These are phyloP conservation scores for Pleurotus platypus DNA, from an alignment of 768 basidiomycete species.

Conservation along the genomic window DNA sequence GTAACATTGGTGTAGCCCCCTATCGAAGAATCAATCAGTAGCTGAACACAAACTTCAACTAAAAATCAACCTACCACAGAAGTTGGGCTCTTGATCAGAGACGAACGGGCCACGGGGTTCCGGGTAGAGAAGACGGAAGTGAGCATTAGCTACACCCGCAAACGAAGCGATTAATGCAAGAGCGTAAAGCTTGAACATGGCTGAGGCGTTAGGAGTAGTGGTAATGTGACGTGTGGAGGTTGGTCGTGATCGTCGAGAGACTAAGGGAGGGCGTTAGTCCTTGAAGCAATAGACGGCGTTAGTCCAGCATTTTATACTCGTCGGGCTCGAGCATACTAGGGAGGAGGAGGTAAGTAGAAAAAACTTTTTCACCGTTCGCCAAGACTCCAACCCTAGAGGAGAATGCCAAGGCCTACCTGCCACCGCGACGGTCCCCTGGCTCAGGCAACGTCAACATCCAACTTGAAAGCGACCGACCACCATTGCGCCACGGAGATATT, in stretches of 20 bases:
- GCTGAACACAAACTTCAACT: background rate
- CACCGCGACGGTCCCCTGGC: background rate
- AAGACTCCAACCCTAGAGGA: too few relatives aligned
- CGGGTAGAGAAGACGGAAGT: slow-evolving; percentile 76
- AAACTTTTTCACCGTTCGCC: slow-evolving; percentile 3
- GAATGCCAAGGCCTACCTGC: too few relatives aligned
- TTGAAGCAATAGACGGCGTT: background rate
- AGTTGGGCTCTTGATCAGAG: slow-evolving; percentile 47
- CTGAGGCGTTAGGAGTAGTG: background rate
- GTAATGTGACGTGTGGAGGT: background rate
- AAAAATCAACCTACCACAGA: slow-evolving; percentile 53
- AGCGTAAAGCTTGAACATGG: slow-evolving; percentile 30
- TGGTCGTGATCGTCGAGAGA: background rate
- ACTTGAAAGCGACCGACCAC: too few relatives aligned
- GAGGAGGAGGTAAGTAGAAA: background rate
- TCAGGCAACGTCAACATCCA: too few relatives aligned
- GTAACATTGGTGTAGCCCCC: slow-evolving; percentile 58
- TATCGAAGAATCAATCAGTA: slow-evolving; percentile 19
- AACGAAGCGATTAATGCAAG: slow-evolving; percentile 30
- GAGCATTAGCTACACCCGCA: slow-evolving; percentile 51
- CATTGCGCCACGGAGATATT: too few relatives aligned
- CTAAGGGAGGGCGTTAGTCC: background rate
- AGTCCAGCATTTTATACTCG: slow-evolving; percentile 2
- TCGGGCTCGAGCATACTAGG: background rate
- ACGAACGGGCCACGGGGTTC: slow-evolving; percentile 65